Percentiles rank a stretch among this genome's conserved stretches.
These are phyloP conservation scores for Phytophthora capsici DNA, from an alignment of 352 stramenopile species.

Conservation along the genomic window DNA sequence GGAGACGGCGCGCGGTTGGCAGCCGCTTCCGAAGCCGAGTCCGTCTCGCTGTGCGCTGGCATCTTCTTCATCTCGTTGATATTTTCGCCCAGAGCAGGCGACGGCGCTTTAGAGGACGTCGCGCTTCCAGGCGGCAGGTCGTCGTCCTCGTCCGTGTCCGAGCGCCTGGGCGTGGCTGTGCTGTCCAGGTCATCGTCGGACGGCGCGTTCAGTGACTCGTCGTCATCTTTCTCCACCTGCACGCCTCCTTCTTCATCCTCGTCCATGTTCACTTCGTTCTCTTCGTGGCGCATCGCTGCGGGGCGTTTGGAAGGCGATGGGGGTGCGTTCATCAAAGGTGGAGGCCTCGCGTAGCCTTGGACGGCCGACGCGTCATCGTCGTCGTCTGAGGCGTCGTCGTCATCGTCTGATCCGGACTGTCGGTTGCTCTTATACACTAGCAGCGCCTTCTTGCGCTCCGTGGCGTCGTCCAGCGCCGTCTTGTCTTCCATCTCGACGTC, in stretches of 20 bases:
- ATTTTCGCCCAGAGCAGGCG: constrained; percentile 24
- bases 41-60: constrained; percentile 32
- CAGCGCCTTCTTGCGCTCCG: constrained; percentile 80
- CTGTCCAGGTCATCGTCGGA: constrained; percentile 82
- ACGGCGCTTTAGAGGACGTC: neutral
- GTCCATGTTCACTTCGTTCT: constrained; percentile 34
- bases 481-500: constrained; percentile 56
- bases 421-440: constrained; percentile 82
- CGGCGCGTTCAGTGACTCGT: constrained; percentile 73
- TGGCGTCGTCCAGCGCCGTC: constrained; percentile 35
- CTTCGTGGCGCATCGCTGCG: constrained; percentile 1
- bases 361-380: constrained; percentile 34
- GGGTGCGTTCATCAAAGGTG: constrained; percentile 10
- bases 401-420: constrained; percentile 65
- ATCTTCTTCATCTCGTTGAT: constrained; percentile 23
- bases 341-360: constrained; percentile 13
- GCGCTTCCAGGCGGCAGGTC: constrained; percentile 15
- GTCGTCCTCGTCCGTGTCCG: constrained; percentile 58
- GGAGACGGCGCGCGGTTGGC: constrained; percentile 27
- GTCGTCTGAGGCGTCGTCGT: constrained; percentile 58
- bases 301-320: constrained; percentile 16
- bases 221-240: constrained; percentile 77
- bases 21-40: constrained; percentile 40
- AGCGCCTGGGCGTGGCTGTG: constrained; percentile 55
- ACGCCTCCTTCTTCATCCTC: constrained; percentile 66